These are phyloP conservation scores for Benincasa hispida DNA, from an alignment of 306 rosid species.

Conservation along the genomic window DNA sequence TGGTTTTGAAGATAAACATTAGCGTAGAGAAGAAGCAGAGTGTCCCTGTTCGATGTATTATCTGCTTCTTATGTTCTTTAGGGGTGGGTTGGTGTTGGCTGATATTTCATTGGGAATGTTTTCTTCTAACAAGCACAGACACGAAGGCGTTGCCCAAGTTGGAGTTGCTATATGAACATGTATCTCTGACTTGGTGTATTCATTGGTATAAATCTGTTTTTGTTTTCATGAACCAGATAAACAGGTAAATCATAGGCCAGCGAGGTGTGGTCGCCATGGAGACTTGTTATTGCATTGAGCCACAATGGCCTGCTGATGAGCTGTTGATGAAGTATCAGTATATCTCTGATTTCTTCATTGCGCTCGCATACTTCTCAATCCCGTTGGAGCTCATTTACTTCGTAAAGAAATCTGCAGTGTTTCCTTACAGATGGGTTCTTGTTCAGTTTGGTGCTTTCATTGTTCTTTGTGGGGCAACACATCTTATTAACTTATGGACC, in stretches of 20 bases:
- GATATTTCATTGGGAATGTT: background rate
- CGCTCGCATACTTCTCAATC: constrained; percentile 70
- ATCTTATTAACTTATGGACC: constrained; percentile 17
- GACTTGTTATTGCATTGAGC: constrained; percentile 13
- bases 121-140: background rate
- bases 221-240: background rate
- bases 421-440: constrained; percentile 51
- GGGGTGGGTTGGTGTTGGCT: background rate
- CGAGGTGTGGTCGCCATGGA: constrained; percentile 6
- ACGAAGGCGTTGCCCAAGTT: background rate
- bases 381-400: constrained; percentile 19
- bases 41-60: background rate
- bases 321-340: constrained; percentile 15
- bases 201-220: background rate
- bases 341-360: constrained; percentile 24
- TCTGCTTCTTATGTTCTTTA: background rate
- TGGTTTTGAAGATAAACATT: background rate
- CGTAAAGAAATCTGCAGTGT: constrained; percentile 17
- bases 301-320: constrained; percentile 13
- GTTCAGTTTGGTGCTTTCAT: constrained; percentile 97
- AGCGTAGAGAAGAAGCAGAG: background rate
- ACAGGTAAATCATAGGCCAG: background rate
- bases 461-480: constrained; percentile 32
- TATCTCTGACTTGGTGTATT: background rate
- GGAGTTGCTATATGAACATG: background rate